Conservation (phyloP, 2,329 filamentous ascomycete genomes). For the Sarocladium strictum region DNA sequence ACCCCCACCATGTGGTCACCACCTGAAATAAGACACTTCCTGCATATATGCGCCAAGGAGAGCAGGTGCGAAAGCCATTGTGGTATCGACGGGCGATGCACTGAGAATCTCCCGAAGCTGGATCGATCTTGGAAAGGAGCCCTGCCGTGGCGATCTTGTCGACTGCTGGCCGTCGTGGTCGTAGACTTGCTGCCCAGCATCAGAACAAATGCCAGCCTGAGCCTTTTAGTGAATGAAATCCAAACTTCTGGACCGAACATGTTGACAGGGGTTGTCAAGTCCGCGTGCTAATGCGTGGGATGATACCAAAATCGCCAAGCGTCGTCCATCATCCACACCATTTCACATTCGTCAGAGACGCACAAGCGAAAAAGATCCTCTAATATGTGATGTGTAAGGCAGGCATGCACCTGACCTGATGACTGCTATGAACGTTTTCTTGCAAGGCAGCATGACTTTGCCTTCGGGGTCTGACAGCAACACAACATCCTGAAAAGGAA, state of each 20-base stretch:
- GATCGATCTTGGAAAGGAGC: neutral
- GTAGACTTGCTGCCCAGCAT: neutral
- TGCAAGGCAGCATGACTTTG: neutral
- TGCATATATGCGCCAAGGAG: neutral
- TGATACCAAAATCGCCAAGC: neutral
- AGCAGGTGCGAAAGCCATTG: neutral
- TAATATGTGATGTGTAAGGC: neutral
- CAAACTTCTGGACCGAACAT: too few relatives aligned
- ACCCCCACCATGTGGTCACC: constrained; percentile 3
- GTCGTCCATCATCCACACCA: neutral
- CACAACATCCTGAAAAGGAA: neutral
- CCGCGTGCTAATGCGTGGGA: neutral
- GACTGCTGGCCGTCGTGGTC: neutral
- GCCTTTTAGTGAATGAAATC: too few relatives aligned
- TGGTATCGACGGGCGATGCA: neutral
- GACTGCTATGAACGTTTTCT: neutral
- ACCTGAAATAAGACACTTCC: neutral
- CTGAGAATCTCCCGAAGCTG: constrained; percentile 1
- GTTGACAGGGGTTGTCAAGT: too few relatives aligned
- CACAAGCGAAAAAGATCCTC: neutral
- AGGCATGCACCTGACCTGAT: constrained; percentile 3
- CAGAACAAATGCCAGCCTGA: neutral
- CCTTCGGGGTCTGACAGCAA: neutral
- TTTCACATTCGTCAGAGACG: neutral
- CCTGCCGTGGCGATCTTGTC: neutral